A percentile compares a stretch with the other conserved stretches of the same genome.
Conservation (phyloP, 2,329 filamentous ascomycete genomes). For the Phoma sp. region DNA sequence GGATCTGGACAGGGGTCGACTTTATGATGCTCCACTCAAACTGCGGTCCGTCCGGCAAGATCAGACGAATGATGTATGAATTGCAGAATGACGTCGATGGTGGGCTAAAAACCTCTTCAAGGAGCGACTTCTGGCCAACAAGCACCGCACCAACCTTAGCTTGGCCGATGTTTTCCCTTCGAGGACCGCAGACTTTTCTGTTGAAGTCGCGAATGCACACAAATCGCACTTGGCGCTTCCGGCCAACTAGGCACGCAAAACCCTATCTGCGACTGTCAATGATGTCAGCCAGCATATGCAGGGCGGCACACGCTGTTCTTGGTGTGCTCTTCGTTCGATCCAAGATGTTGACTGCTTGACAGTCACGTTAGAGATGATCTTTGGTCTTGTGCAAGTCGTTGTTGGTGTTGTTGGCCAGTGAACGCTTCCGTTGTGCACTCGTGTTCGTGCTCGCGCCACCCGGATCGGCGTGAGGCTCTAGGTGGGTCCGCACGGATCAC, state of each 20-base stretch:
- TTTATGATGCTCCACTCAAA: background rate
- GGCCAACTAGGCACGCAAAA: background rate
- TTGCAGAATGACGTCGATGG: constrained; percentile 14
- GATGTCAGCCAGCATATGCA: constrained; percentile 11
- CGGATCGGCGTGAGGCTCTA: constrained; percentile 17
- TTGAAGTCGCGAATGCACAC: constrained; percentile 10
- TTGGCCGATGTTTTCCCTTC: constrained; percentile 6
- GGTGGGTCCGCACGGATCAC: constrained; percentile 14
- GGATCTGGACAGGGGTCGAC: constrained; percentile 16
- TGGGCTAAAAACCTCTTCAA: constrained; percentile 3
- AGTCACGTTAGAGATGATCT: background rate
- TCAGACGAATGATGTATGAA: constrained; percentile 16
- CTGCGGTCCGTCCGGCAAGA: constrained; percentile 14
- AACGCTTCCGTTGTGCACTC: background rate
- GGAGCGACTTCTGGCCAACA: background rate
- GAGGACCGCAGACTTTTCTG: constrained; percentile 7
- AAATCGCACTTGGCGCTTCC: constrained; percentile 6
- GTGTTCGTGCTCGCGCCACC: constrained; percentile 12
- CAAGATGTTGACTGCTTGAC: background rate
- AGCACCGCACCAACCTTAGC: background rate
- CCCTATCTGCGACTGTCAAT: background rate
- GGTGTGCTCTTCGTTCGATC: constrained; percentile 1
- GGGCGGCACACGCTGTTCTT: background rate
- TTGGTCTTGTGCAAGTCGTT: background rate
- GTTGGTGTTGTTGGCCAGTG: background rate